Base-by-base conservation (phyloP, 441 rosid species). In the Jatropha podagrica region DNA sequence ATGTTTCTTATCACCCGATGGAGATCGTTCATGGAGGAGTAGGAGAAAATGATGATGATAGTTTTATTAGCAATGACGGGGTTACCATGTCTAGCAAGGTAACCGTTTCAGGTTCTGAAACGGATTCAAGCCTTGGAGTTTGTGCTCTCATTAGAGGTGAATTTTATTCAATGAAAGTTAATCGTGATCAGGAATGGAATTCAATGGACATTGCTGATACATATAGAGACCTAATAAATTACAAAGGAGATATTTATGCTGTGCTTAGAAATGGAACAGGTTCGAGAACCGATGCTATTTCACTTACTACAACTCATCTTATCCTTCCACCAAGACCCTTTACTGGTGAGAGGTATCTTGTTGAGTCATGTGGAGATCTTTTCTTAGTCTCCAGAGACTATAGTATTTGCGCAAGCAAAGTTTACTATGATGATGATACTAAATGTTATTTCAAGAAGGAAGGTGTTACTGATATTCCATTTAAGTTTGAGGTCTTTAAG, bases 351-450 rank as follows among this genome's bases (percentile, higher is more conserved):
- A 32, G 44, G 42, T 62, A 15, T 5, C 3, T 62, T 32, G 10
- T 62, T 1, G 66, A 62, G 66, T 37, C 66, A 1, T 32, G 66
- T 37, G 66, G 42, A 2, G 20, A 37, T 37, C 66, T 62, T 14
- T 62, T 32, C 66, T 37, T 62, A 14, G 46, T 62, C n/a, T 13
- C 66, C 5, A 62, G 46, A 62, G 66, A 62, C 66, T 62, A 10
- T 10, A 62, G 20, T 2, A 4, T 6, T 1, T 37, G 44, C 41
- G 4, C 11, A 15, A 15, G 15, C 38, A 18, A 37, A 0, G 15
- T 62, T 37, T 62, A 13, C 66, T 32, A 37, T 62, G 44, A 62
- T 13, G 0, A 37, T 17, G n/a, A 5, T 17, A 14, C 3, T 7
- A 12, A 62, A 15, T 37, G n/a, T 62, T 61, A 8, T 27, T 12